Base-by-base conservation (phyloP, 2,329 filamentous ascomycete species). In the Paecilomyces fulvus region DNA sequence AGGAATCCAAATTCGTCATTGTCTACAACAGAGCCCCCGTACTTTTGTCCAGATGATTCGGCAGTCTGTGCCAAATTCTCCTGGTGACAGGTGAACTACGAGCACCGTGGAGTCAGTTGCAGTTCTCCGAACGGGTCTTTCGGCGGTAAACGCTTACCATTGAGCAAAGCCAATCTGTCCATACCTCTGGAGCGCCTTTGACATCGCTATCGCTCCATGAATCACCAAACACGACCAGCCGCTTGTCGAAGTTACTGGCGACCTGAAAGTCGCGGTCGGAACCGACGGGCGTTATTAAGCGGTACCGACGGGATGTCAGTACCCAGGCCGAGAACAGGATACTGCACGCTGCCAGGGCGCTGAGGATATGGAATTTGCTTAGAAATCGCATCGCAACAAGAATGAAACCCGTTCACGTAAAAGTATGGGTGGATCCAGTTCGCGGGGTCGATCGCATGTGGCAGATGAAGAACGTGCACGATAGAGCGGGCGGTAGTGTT, bases 201-300 rank as follows among this genome's bases (percentile, higher is more conserved):
- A 64, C 65, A 58, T 68, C 64, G 57, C 65, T 67, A 51, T 72
- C 70, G 49, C 70, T 73, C 72, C 69, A 73, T 8, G 73, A 70
- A 60, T 74, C 71, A 5, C 72, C 71, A 61, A 73, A 74, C 6
- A 73, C 67, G 2, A 73, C 70, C 55, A 74, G 59, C 54, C 68
- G 62, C 46, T 63, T 65, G 33, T 68, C 61, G 56, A 65, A 69
- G 23, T 60, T 54, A 3, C 52, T 55, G 8, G 62, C 55, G 8
- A 63, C 56, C 49, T 63, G 59, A 43, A 67, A 67, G 9, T 58
- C 56, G 10, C 58, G 30, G 48, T 54, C 25, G 14, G 31, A 53
- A 12, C 52, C 3, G 61, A 60, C 23, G 60, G 58, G 17, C 48
- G 63, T 53, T 14, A 64, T 61, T 60, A 60, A 43, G 54, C 59